phyloP scores from a whole-genome alignment of 345 rosid genomes.

The Populus davidiana region DNA sequence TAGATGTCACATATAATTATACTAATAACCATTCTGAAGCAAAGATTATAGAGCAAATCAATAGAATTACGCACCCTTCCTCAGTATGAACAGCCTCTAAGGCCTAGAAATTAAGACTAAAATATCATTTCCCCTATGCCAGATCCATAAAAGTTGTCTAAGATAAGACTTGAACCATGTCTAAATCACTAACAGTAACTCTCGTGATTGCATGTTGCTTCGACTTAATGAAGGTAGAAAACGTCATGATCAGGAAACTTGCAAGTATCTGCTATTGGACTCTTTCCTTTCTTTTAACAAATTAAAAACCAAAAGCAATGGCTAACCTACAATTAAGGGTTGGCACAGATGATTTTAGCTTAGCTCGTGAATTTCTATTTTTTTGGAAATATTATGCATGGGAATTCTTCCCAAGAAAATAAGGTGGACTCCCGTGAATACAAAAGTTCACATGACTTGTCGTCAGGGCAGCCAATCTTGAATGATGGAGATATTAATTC shows the following conservation, averaged over 20 bases:
- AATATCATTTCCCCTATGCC: neutral
- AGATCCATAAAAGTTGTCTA: neutral
- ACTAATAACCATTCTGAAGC: neutral
- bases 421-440: no score
- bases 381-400: no score
- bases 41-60: no score
- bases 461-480: no score
- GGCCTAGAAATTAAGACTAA: neutral
- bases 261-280: neutral
- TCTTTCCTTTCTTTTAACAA: no score
- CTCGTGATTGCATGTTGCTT: neutral
- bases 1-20: neutral
- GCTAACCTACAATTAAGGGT: no score
- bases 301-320: no score
- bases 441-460: no score
- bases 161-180: neutral
- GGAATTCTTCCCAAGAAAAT: no score
- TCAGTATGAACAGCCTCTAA: neutral
- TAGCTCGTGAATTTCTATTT: no score
- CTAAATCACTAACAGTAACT: neutral
- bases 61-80: neutral
- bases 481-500: no score
- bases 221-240: neutral
- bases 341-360: no score
- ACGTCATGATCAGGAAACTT: neutral